Conservation (phyloP, 2,329 filamentous ascomycete genomes). For the Helicocarpus griseus region DNA sequence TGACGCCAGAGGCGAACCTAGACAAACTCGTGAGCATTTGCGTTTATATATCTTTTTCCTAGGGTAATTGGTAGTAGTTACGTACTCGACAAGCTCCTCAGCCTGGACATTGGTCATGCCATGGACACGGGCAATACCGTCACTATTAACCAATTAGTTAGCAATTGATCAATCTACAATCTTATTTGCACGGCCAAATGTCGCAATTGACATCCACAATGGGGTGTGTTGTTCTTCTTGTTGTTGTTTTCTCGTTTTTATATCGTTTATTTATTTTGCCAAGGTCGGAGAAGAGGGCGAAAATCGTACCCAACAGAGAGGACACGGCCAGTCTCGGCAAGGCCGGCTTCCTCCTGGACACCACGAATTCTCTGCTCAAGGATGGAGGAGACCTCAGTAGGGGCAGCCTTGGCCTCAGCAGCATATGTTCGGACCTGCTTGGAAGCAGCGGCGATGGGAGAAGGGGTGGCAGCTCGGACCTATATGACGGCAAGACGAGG, state of each 20-base stretch:
- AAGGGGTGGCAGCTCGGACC: constrained; percentile 79
- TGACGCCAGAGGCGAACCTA: constrained; percentile 98
- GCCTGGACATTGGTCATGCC: constrained; percentile 99
- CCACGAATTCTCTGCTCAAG: constrained; percentile 98
- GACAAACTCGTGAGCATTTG: constrained; percentile 19
- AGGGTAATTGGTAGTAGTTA: constrained; percentile 24
- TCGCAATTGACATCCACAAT: neutral
- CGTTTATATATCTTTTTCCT: constrained; percentile 10
- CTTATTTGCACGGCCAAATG: neutral
- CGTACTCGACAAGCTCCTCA: constrained; percentile 99
- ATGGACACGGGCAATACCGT: constrained; percentile 99
- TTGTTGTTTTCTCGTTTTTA: constrained; percentile 25
- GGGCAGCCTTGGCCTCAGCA: constrained; percentile 84
- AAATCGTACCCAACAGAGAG: constrained; percentile 90
- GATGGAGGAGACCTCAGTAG: constrained; percentile 98
- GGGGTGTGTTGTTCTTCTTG: constrained; percentile 20
- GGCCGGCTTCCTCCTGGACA: constrained; percentile 90
- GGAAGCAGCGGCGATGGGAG: constrained; percentile 59
- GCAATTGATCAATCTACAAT: neutral
- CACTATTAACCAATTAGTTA: constrained; percentile 49
- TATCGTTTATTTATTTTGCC: constrained; percentile 9
- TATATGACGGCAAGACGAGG: constrained; percentile 37
- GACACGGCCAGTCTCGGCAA: constrained; percentile 98
- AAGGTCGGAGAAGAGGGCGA: constrained; percentile 10
- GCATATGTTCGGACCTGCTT: constrained; percentile 79